These are phyloP conservation scores for Lizonia empirigonia DNA, from an alignment of 2,329 filamentous ascomycete genomes.

Conservation along the genomic window DNA sequence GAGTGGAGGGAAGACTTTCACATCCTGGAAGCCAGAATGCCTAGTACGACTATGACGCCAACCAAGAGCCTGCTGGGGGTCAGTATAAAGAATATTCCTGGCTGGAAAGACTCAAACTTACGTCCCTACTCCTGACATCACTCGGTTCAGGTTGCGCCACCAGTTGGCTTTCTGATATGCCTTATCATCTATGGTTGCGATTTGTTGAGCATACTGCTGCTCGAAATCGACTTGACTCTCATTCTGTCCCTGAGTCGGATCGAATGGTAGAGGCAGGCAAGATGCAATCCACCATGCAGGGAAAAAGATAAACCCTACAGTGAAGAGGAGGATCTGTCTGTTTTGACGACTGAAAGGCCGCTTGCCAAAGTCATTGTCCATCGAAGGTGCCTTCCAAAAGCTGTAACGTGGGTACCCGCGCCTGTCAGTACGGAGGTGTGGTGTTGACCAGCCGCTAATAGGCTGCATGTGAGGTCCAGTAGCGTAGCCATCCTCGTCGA, in stretches of 20 bases:
- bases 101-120: slow-evolving; percentile 13
- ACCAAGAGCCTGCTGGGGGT: slow-evolving; percentile 11
- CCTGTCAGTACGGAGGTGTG: slow-evolving; percentile 45
- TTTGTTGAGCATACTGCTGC: slow-evolving; percentile 52
- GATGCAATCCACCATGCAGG: slow-evolving; percentile 71
- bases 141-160: slow-evolving; percentile 68
- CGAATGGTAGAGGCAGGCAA: slow-evolving; percentile 71
- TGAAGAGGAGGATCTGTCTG: slow-evolving; percentile 75
- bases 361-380: slow-evolving; percentile 67
- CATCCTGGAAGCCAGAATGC: slow-evolving; percentile 47
- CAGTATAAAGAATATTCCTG: neutral
- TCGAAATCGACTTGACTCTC: slow-evolving; percentile 48
- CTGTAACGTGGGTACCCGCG: slow-evolving; percentile 59
- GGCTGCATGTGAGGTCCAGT: slow-evolving; percentile 35
- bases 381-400: slow-evolving; percentile 75
- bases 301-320: slow-evolving; percentile 72
- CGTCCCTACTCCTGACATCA: slow-evolving; percentile 64
- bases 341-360: slow-evolving; percentile 70
- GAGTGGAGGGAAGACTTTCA: slow-evolving; percentile 13
- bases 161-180: slow-evolving; percentile 65
- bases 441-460: slow-evolving; percentile 39
- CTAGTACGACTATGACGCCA: slow-evolving; percentile 29
- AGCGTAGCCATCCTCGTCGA: slow-evolving; percentile 40
- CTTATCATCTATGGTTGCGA: slow-evolving; percentile 54
- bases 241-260: slow-evolving; percentile 54